A percentile compares a stretch with the other conserved stretches of the same genome.
These are phyloP conservation scores for Erythrophleum fordii DNA, from an alignment of 306 rosid species.

Conservation along the genomic window DNA sequence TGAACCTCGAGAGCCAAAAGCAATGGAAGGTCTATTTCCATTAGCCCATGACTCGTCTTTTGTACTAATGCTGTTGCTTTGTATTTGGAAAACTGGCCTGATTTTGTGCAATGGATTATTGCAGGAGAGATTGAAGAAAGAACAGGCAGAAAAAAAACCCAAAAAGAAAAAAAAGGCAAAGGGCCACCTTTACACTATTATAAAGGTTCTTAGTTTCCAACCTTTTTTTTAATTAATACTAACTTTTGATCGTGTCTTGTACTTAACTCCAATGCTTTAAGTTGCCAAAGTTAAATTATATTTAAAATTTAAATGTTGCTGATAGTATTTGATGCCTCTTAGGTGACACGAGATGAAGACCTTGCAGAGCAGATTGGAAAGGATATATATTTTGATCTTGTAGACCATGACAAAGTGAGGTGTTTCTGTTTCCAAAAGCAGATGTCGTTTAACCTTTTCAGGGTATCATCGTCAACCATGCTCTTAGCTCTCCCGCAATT, in stretches of 20 bases:
- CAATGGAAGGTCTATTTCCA: too few relatives aligned
- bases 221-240: constrained; percentile 17
- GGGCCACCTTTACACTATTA: constrained; percentile 79
- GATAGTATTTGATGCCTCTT: constrained; percentile 22
- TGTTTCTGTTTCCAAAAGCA: constrained; percentile 81
- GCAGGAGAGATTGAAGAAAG: constrained; percentile 86
- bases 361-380: constrained; percentile 75
- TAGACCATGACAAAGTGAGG: constrained; percentile 86
- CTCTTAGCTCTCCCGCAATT: constrained; percentile 13
- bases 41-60: background rate
- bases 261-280: background rate
- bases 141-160: too few relatives aligned
- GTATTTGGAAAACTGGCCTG: constrained; percentile 22
- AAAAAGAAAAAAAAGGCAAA: too few relatives aligned
- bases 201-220: constrained; percentile 62
- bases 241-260: constrained; percentile 12
- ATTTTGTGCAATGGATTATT: constrained; percentile 22
- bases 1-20: too few relatives aligned
- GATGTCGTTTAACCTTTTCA: constrained; percentile 68
- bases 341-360: constrained; percentile 82
- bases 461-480: constrained; percentile 51
- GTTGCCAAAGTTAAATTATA: constrained; percentile 5
- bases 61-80: background rate
- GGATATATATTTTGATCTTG: constrained; percentile 84
- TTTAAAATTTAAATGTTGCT: constrained; percentile 19